Evolutionary conservation across 768 basidiomycete genomes (phyloP).

Genomic region (Rhodotorula toruloides): DNA sequence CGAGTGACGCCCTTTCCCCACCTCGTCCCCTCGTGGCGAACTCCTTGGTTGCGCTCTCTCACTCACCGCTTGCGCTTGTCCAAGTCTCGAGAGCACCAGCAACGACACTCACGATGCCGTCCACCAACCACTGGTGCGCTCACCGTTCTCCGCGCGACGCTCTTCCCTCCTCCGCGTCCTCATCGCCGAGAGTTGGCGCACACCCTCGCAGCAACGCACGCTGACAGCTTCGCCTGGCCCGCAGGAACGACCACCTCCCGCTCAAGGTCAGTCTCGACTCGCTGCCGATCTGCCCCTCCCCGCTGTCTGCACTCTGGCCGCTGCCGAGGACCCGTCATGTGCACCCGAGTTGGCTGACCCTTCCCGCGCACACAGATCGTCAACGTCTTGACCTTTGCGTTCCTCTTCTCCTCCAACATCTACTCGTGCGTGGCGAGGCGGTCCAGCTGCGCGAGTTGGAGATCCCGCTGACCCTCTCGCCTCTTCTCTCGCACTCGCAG

Average conservation of each 20-base stretch:
- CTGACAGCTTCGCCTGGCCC: background rate
- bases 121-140: slow-evolving; percentile 22
- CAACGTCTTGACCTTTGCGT: slow-evolving; percentile 23
- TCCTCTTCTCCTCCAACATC: slow-evolving; percentile 24
- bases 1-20: too few species aligned
- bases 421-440: slow-evolving; percentile 5
- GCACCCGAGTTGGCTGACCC: background rate
- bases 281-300: too few species aligned
- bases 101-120: slow-evolving; percentile 5
- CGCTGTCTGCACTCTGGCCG: too few species aligned
- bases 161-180: too few species aligned
- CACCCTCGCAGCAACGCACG: background rate
- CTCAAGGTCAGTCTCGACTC: slow-evolving; percentile 21
- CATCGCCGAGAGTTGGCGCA: background rate
- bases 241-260: slow-evolving; percentile 35
- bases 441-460: too few species aligned
- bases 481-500: background rate
- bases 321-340: too few species aligned
- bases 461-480: too few species aligned
- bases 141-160: too few species aligned
- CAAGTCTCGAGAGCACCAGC: background rate
- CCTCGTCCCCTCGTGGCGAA: too few species aligned
- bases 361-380: slow-evolving; percentile 1
- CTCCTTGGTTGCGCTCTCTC: background rate
- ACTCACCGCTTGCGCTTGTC: too few species aligned